Percentiles rank a stretch among this genome's conserved stretches.
Evolutionary conservation across 2,329 filamentous ascomycete species (phyloP).

Genomic region (Fusarium sp.): DNA sequence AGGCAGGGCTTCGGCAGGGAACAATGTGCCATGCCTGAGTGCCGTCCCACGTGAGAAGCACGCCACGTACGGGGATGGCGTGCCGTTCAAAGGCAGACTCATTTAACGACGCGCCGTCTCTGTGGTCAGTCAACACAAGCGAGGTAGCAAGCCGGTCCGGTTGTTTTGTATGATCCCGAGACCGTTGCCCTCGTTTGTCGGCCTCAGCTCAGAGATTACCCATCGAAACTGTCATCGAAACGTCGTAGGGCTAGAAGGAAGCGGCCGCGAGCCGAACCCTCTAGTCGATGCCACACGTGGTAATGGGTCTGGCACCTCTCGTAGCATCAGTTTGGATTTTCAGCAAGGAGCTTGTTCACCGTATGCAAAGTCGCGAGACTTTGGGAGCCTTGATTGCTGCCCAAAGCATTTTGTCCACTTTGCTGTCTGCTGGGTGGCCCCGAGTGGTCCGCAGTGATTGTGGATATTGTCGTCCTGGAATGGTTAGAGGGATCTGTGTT

Average conservation of each 20-base stretch:
- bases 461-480: conserved; percentile 36
- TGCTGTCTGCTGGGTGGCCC: not conserved
- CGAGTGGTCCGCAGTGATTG: conserved; percentile 25
- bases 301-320: conserved; percentile 5
- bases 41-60: conserved; percentile 31
- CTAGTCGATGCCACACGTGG: conserved; percentile 5
- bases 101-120: conserved; percentile 16
- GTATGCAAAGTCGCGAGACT: not conserved
- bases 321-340: not conserved
- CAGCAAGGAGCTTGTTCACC: not conserved
- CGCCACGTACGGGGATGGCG: conserved; percentile 25
- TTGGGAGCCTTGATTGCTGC: conserved; percentile 4
- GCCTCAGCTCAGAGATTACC: not conserved
- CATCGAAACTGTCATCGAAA: not conserved
- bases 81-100: not conserved
- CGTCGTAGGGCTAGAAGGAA: conserved; percentile 26
- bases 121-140: not conserved
- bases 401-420: conserved; percentile 8
- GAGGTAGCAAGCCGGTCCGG: conserved; percentile 6
- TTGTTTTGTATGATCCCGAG: conserved; percentile 4
- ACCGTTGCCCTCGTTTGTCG: not conserved
- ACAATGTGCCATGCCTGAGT: conserved; percentile 24
- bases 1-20: conserved; percentile 7
- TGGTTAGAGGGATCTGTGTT: conserved; percentile 37
- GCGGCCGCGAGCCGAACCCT: conserved; percentile 1